Evolutionary conservation across 306 rosid species (phyloP).

Genomic region (Vigna hirtella): DNA sequence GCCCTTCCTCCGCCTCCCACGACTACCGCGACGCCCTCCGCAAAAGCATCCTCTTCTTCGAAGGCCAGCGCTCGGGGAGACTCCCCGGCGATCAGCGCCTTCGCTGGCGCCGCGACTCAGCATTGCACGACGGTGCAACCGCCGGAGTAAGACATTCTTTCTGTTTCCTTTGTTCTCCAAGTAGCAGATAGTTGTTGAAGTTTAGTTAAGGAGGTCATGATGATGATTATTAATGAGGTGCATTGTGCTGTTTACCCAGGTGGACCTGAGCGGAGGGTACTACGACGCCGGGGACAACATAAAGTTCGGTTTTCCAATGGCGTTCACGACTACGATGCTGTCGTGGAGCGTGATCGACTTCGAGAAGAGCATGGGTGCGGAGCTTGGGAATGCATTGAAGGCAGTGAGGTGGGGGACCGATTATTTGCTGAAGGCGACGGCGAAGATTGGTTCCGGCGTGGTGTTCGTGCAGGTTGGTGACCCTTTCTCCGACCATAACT

Average conservation of each 20-base stretch:
- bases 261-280: slow-evolving; percentile 88
- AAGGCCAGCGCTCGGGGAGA: slow-evolving; percentile 98
- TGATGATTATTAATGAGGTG: not conserved
- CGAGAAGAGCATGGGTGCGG: slow-evolving; percentile 83
- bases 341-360: slow-evolving; percentile 95
- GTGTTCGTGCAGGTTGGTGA: slow-evolving; percentile 91
- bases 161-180: not conserved
- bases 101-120: slow-evolving; percentile 92
- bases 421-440: slow-evolving; percentile 80
- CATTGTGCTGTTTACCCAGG: slow-evolving; percentile 58
- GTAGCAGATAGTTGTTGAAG: not conserved
- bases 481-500: slow-evolving; percentile 85
- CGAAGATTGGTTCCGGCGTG: slow-evolving; percentile 67
- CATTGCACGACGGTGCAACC: slow-evolving; percentile 78
- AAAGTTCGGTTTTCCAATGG: slow-evolving; percentile 98
- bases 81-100: slow-evolving; percentile 89
- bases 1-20: slow-evolving; percentile 50
- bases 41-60: slow-evolving; percentile 94
- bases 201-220: not conserved
- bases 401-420: slow-evolving; percentile 90
- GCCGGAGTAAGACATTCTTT: slow-evolving; percentile 58
- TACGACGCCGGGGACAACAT: slow-evolving; percentile 98
- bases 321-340: slow-evolving; percentile 83
- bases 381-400: slow-evolving; percentile 68
- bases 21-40: slow-evolving; percentile 84